Evolutionary conservation across 768 basidiomycete genomes (phyloP), one percentile per base, ranked within the genome.

Genomic region (Serpula lacrymans): DNA sequence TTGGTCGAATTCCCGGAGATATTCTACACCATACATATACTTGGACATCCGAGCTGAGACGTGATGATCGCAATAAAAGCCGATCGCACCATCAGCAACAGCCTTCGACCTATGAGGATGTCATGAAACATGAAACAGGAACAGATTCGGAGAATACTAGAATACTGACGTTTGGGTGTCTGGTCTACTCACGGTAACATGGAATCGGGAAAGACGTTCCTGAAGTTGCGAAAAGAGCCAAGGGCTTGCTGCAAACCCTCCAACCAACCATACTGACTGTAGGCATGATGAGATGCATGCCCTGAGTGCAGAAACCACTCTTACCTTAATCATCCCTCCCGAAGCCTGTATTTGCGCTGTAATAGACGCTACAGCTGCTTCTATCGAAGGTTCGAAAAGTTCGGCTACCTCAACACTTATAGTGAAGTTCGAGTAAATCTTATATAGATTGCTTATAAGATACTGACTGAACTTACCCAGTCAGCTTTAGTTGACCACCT

Each of bases 11-110:
- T 84, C 78, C 13, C 85, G 74, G 14, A 88, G 64, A 54, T 79
- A 88, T 58, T 88, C 85, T 33, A 88, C 87, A 12, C 87, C 87
- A 53, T 88, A 90, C 78, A 87, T 80, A 54, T 76, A 88, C 56
- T 74, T 86, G 22, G 84, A 84, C 68, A 88, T 79, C 31, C 87
- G 77, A 17, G 87, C 84, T 4, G 84, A 84, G 41, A 90, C 88
- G 50, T 88, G 82, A 46, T 88, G 88, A 52, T 88, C 87, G 49
- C 82, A 84, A 60, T 87, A 88, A 60, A 88, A 90, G 21, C 85
- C 85, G 47, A 89, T 77, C 2, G 86, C 85, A 18, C 88, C 87
- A 47, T 90, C 85, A 22, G 88, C 85, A 6, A 88, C 86, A 3
- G 88, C 87, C 60, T 90, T 90, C 13, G 88, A 88, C 11, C 86